Conservation (phyloP, 495 filamentous ascomycete genomes). For the Xylaria cubensis region DNA sequence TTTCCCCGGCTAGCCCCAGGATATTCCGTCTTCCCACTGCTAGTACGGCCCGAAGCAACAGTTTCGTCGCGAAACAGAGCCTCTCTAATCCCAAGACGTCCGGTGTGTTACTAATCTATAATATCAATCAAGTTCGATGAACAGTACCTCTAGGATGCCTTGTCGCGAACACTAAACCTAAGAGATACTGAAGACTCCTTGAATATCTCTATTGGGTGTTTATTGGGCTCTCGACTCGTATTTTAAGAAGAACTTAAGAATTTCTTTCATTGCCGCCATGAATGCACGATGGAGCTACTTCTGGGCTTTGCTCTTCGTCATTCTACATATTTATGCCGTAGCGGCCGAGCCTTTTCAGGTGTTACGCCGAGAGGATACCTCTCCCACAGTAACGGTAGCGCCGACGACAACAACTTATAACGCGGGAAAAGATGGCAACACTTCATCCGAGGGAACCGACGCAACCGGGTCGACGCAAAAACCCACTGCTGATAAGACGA, state of each 20-base stretch:
- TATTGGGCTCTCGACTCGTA: conserved; percentile 1
- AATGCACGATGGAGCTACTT: conserved; percentile 29
- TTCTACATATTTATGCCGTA: conserved; percentile 32
- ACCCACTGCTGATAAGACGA: conserved; percentile 26
- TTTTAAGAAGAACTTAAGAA: conserved; percentile 13
- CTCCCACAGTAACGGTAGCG: conserved; percentile 30
- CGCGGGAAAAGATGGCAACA: conserved; percentile 25
- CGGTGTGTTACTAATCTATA: not conserved
- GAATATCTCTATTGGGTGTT: conserved; percentile 12
- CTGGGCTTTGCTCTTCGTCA: conserved; percentile 42
- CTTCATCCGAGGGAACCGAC: conserved; percentile 21
- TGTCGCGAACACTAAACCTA: conserved; percentile 6
- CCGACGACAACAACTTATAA: conserved; percentile 30
- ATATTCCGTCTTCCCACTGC: not conserved
- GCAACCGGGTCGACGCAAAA: conserved; percentile 11
- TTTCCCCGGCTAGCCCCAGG: conserved; percentile 19
- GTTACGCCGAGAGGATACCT: conserved; percentile 38
- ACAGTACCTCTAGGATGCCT: conserved; percentile 9
- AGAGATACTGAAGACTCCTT: conserved; percentile 31
- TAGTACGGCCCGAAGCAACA: not conserved
- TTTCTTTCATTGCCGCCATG: conserved; percentile 17
- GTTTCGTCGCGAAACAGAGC: not conserved
- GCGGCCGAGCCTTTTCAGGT: conserved; percentile 24
- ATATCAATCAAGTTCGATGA: not conserved
- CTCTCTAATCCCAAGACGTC: not conserved